Base-by-base conservation (phyloP, 169 alveolate genomes). In the Cryptosporidium viatorum region DNA sequence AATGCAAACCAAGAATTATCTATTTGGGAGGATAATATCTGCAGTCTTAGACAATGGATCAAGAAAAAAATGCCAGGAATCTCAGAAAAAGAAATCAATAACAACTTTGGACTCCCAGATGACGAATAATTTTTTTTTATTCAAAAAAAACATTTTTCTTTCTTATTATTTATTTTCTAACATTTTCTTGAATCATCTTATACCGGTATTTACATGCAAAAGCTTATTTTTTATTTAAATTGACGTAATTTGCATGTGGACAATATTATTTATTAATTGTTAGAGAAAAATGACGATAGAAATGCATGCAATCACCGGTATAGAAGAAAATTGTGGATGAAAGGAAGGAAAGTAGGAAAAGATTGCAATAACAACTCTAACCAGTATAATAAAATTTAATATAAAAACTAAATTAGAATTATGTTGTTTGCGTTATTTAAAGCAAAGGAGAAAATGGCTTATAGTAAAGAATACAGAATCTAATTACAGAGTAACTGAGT, bases 21-120 rank as follows among this genome's bases (percentile, higher is more conserved):
- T 26, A 29, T 70, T n/a, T 85, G 89, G 91, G 91, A 85, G 12
- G 93, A 91, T 41, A 91, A 85, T 14, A 85, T 91, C n/a, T 91
- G 91, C 26, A 48, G 45, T 18, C 70, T 84, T 4, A 89, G 91
- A 62, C 74, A 62, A 10, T 89, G 86, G 73, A 74, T 89, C 43
- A 69, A 70, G 29, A 89, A 84, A 35, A 62, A 70, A 67, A 74
- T 70, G 39, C 93, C 93, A 1, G 86, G 86, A 55, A 23, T 89
- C 10, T 33, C 85, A 1, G 86, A 84, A 41, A 70, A 58, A 50
- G 93, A 89, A n/a, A 67, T 89, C 9, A 84, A 80, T 50, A 31
- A 37, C 8, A 86, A 89, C 45, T 89, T 89, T 51, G 92, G 92
- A 29, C 58, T 89, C 2, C 93, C 93, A 26, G 70, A 50, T 33